phyloP scores from a whole-genome alignment of 352 stramenopile species.

The Elongisporangium anandrum region DNA sequence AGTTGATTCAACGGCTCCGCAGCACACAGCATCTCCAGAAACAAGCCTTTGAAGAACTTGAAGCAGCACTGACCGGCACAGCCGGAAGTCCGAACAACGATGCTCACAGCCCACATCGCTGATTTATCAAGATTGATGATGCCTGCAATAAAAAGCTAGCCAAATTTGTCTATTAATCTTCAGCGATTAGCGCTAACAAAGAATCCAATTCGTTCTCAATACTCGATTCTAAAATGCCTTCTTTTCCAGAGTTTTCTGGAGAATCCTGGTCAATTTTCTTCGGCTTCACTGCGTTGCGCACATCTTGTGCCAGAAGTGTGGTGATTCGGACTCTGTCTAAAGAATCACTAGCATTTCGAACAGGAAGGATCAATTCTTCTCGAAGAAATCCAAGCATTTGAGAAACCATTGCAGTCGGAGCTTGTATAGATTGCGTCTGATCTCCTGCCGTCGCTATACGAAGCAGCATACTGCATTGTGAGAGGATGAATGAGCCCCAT shows the following conservation, averaged over 20 bases:
- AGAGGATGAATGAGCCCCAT: slow-evolving; percentile 37
- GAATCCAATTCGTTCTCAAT: neutral
- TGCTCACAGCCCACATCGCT: slow-evolving; percentile 11
- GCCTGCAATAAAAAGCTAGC: neutral
- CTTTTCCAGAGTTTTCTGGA: neutral
- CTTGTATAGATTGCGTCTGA: neutral
- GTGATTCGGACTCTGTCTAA: neutral
- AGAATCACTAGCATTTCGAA: neutral
- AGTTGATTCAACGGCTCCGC: slow-evolving; percentile 76
- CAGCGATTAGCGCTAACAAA: neutral
- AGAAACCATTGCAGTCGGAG: neutral
- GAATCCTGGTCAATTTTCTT: neutral
- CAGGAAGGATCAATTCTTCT: neutral
- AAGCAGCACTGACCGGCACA: slow-evolving; percentile 58
- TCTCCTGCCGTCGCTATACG: neutral
- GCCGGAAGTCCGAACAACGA: slow-evolving; percentile 25
- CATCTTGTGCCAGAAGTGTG: neutral
- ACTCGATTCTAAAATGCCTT: neutral
- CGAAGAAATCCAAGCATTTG: neutral
- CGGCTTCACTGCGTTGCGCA: neutral
- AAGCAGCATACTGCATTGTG: slow-evolving; percentile 34
- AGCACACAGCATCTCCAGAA: slow-evolving; percentile 86
- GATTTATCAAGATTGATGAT: neutral
- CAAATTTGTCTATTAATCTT: neutral
- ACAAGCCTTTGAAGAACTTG: slow-evolving; percentile 80